Conservation (phyloP, 2,329 filamentous ascomycete species). For the Trichoderma breve region DNA sequence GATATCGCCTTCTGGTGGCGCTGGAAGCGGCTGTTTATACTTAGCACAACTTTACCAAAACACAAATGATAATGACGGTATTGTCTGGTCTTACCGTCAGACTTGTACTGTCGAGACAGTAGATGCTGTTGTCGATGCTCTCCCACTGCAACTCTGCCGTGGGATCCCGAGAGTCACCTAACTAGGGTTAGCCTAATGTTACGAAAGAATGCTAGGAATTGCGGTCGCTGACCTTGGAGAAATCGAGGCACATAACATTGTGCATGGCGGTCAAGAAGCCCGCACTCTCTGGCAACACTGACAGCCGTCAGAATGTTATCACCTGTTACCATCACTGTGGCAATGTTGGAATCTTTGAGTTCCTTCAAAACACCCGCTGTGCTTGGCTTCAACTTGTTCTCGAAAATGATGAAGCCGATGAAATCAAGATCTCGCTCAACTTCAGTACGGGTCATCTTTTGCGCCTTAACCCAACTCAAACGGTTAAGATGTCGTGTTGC, state of each 20-base stretch:
- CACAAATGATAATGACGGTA: too few relatives aligned
- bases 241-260: constrained; percentile 95
- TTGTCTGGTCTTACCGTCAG: constrained; percentile 55
- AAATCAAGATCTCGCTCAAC: constrained; percentile 84
- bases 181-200: background rate
- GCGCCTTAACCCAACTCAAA: constrained; percentile 88
- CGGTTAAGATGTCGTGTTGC: constrained; percentile 85
- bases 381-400: constrained; percentile 93
- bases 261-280: constrained; percentile 73
- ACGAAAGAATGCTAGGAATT: background rate
- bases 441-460: constrained; percentile 86
- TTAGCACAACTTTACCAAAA: constrained; percentile 11
- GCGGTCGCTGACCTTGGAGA: constrained; percentile 55
- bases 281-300: constrained; percentile 88
- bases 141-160: constrained; percentile 81
- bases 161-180: constrained; percentile 70
- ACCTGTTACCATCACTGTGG: constrained; percentile 93
- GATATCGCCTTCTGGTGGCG: constrained; percentile 69
- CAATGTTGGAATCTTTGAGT: constrained; percentile 77
- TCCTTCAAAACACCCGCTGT: constrained; percentile 81
- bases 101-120: constrained; percentile 74
- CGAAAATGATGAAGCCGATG: constrained; percentile 95
- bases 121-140: constrained; percentile 83
- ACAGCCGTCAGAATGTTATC: constrained; percentile 98
- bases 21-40: constrained; percentile 60